These are phyloP conservation scores for Sicyos edulis DNA, from an alignment of 306 rosid species.

Conservation along the genomic window DNA sequence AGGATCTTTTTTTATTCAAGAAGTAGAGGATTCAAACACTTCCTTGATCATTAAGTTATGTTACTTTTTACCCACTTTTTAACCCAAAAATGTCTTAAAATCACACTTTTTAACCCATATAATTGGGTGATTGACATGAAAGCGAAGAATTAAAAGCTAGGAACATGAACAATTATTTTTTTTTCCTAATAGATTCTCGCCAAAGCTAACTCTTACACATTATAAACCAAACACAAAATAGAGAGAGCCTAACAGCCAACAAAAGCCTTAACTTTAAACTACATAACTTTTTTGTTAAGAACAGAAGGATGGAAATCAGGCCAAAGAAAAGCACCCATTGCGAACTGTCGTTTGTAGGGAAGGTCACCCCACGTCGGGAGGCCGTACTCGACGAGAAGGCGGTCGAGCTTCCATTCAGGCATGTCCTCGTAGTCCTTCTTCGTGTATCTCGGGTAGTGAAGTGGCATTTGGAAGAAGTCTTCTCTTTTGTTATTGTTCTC, in stretches of 20 bases:
- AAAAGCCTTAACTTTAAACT: not conserved
- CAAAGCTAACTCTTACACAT: not conserved
- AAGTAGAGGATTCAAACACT: too few species aligned
- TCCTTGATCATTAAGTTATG: too few species aligned
- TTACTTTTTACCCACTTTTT: too few species aligned
- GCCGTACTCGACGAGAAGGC: constrained; percentile 68
- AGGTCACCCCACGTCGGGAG: constrained; percentile 52
- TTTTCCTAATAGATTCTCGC: not conserved
- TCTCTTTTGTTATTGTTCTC: constrained; percentile 21
- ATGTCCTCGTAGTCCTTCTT: constrained; percentile 57
- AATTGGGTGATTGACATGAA: too few species aligned
- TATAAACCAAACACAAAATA: not conserved
- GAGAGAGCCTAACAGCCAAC: not conserved
- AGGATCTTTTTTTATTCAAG: too few species aligned
- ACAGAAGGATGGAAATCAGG: constrained; percentile 23
- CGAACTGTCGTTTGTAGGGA: constrained; percentile 59
- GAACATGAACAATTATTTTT: too few species aligned
- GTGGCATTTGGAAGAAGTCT: constrained; percentile 65
- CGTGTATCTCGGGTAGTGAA: constrained; percentile 72
- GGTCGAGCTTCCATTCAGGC: constrained; percentile 75
- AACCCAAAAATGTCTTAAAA: too few species aligned
- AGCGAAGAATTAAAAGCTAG: too few species aligned
- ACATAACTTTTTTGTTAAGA: not conserved
- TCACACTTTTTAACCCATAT: too few species aligned
- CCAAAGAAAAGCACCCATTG: constrained; percentile 85